These are phyloP conservation scores for Escallonia rubra DNA, from an alignment of 129 eudicot genomes.

Conservation along the genomic window DNA sequence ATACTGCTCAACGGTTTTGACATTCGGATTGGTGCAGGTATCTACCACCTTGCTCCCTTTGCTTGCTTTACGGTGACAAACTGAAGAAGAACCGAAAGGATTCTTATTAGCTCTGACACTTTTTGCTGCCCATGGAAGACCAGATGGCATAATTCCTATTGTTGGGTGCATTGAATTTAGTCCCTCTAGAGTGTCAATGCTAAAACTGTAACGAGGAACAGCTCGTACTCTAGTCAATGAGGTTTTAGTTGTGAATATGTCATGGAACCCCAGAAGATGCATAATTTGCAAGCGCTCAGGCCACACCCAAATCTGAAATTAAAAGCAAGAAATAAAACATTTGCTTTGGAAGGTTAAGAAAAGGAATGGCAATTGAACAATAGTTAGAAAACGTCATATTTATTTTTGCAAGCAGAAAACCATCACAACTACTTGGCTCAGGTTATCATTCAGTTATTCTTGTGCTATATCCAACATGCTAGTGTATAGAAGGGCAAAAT, in stretches of 20 bases:
- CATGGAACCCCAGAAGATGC: constrained; percentile 82
- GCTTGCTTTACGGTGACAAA: constrained; percentile 2
- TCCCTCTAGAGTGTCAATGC: constrained; percentile 64
- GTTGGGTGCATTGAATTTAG: constrained; percentile 63
- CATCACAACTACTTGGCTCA: no score
- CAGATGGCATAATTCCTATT: constrained; percentile 94
- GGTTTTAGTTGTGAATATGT: constrained; percentile 74
- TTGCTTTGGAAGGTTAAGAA: no score
- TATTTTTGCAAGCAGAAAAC: no score
- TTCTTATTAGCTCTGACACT: constrained; percentile 22
- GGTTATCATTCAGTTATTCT: no score
- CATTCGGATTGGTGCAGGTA: constrained; percentile 14
- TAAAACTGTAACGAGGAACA: constrained; percentile 90
- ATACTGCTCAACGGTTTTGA: constrained; percentile 25
- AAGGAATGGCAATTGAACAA: no score
- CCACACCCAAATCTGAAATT: constrained; percentile 86
- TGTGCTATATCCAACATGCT: no score
- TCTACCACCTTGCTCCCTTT: constrained; percentile 12
- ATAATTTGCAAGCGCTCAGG: constrained; percentile 84
- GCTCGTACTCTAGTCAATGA: constrained; percentile 87
- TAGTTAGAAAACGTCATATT: no score
- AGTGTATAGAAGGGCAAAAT: no score
- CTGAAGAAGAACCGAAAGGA: constrained; percentile 28
- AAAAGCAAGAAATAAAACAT: not conserved
- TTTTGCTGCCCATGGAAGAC: constrained; percentile 74